A percentile compares a stretch with the other conserved stretches of the same genome.
Conservation (phyloP, 202 grass and related monocot genomes). For the Zoysia matrella region DNA sequence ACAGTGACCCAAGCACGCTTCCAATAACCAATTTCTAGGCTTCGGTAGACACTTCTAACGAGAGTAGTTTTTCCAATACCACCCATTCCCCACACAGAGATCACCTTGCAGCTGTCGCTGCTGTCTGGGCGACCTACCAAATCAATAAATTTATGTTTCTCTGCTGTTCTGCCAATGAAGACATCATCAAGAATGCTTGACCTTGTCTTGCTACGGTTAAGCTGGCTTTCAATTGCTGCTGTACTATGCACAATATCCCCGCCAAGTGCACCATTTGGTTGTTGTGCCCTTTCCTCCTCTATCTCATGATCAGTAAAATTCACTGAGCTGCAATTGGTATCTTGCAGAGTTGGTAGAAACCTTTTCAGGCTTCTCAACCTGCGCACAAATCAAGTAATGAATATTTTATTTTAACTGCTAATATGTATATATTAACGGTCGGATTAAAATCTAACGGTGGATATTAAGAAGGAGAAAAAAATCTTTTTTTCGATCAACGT, state of each 20-base stretch:
- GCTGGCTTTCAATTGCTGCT: neutral
- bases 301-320: neutral
- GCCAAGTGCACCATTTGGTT: neutral
- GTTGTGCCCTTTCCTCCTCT: neutral
- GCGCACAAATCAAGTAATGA: too few relatives aligned
- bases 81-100: constrained; percentile 28
- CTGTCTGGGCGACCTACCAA: neutral
- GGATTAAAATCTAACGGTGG: too few relatives aligned
- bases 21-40: neutral
- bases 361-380: too few relatives aligned
- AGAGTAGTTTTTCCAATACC: constrained; percentile 38
- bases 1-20: constrained; percentile 27
- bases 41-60: neutral
- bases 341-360: too few relatives aligned
- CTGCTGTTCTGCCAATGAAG: neutral
- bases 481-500: too few relatives aligned
- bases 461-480: too few relatives aligned
- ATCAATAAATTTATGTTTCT: neutral
- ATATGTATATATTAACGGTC: too few relatives aligned
- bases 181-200: neutral
- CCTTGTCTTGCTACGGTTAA: neutral
- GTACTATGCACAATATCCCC: neutral
- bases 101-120: neutral
- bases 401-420: too few relatives aligned
- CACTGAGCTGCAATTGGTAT: too few relatives aligned